A percentile compares a stretch with the other conserved stretches of the same genome.
Conservation (phyloP, 257 asterid species). For the Ilex aquifolium region DNA sequence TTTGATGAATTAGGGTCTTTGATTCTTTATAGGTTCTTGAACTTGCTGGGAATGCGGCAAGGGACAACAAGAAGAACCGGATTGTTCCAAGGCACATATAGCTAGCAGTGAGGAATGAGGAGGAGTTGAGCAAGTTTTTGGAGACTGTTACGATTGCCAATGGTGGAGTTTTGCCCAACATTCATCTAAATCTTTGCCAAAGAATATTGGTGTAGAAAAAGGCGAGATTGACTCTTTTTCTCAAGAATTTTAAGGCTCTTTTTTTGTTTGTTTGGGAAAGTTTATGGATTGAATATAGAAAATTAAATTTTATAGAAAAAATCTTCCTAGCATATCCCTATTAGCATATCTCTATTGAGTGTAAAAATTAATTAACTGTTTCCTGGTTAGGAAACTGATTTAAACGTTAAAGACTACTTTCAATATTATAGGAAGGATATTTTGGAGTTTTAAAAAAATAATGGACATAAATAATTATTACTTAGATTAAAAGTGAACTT, state of each 20-base stretch:
- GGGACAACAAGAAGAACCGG: conserved; percentile 1
- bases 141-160: not conserved
- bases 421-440: too few relatives aligned
- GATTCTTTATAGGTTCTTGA: not conserved
- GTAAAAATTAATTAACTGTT: too few relatives aligned
- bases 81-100: not conserved
- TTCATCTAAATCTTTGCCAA: not conserved
- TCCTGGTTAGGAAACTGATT: too few relatives aligned
- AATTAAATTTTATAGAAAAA: too few relatives aligned
- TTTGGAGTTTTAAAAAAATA: too few relatives aligned
- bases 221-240: not conserved
- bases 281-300: too few relatives aligned
- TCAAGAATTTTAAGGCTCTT: not conserved
- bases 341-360: too few relatives aligned
- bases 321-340: too few relatives aligned
- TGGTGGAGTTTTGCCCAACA: not conserved
- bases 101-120: not conserved
- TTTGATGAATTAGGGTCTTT: not conserved
- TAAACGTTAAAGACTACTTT: too few relatives aligned
- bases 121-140: not conserved
- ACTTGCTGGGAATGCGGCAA: not conserved
- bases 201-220: not conserved
- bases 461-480: too few relatives aligned
- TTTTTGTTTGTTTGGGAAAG: too few relatives aligned
- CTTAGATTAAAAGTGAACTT: too few relatives aligned